A percentile compares a stretch with the other conserved stretches of the same genome.
Evolutionary conservation across 495 filamentous ascomycete species (phyloP).

Genomic region (Aspergillus asperescens): DNA sequence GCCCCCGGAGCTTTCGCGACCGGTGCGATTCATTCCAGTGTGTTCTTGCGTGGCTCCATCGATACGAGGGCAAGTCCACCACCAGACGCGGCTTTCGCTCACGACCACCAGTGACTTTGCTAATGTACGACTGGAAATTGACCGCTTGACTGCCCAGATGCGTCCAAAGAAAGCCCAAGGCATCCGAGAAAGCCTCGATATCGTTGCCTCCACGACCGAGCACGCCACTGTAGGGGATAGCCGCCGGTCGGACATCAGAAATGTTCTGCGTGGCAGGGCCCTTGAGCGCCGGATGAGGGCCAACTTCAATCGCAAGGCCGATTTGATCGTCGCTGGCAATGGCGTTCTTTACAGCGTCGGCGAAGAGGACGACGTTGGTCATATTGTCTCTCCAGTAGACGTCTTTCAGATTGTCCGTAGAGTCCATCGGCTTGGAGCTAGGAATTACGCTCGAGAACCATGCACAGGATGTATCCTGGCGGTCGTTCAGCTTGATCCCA

Average conservation of each 20-base stretch:
- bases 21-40: constrained; percentile 49
- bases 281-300: constrained; percentile 52
- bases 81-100: constrained; percentile 4
- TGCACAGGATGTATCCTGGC: background rate
- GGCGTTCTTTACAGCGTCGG: background rate
- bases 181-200: constrained; percentile 32
- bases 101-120: too few relatives aligned
- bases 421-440: background rate
- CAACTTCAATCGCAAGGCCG: constrained; percentile 46
- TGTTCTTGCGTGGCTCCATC: constrained; percentile 43
- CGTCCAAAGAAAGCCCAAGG: constrained; percentile 28
- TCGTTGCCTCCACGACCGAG: constrained; percentile 36
- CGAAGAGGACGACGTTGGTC: constrained; percentile 8
- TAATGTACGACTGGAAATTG: too few relatives aligned
- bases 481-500: background rate
- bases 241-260: constrained; percentile 15
- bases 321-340: background rate
- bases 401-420: too few relatives aligned
- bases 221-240: constrained; percentile 36
- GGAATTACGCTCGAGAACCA: background rate
- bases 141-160: too few relatives aligned
- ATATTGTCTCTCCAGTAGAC: background rate
- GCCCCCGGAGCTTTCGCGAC: constrained; percentile 19
- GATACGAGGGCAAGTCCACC: constrained; percentile 44
- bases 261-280: constrained; percentile 42